Conservation (phyloP, 179 eudicot species). For the Heliamphora pulchella region DNA sequence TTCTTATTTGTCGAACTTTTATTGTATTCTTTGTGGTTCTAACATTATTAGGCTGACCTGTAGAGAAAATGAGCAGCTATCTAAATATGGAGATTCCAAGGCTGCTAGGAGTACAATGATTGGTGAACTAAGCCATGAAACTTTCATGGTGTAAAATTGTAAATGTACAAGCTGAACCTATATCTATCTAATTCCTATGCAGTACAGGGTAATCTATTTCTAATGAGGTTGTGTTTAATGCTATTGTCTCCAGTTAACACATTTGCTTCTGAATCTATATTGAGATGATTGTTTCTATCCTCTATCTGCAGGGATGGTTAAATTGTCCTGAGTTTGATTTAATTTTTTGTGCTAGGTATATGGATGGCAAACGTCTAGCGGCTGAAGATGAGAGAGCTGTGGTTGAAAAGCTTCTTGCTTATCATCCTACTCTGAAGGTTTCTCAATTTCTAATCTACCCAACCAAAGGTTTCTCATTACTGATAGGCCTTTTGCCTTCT, state of each 20-base stretch:
- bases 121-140: conserved; percentile 21
- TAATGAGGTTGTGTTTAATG: not conserved
- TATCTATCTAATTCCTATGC: not conserved
- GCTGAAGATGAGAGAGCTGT: conserved; percentile 54
- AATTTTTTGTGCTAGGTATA: conserved; percentile 33
- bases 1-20: not conserved
- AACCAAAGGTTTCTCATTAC: conserved; percentile 1
- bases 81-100: conserved; percentile 40
- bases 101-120: conserved; percentile 36
- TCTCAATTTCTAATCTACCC: too few relatives aligned
- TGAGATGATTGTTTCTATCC: not conserved
- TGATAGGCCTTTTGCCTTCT: conserved; percentile 6
- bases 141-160: not conserved
- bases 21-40: not conserved
- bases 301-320: not conserved
- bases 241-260: not conserved
- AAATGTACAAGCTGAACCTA: too few relatives aligned
- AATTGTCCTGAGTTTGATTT: not conserved
- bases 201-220: not conserved
- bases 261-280: not conserved
- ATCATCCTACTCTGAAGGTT: conserved; percentile 63
- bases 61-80: conserved; percentile 38
- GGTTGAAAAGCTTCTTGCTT: conserved; percentile 56
- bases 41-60: not conserved
- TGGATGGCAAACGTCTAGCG: conserved; percentile 64